A percentile compares a stretch with the other conserved stretches of the same genome.
phyloP scores from a whole-genome alignment of 805 yeast species.

The Cyberlindnera bimundalis region DNA sequence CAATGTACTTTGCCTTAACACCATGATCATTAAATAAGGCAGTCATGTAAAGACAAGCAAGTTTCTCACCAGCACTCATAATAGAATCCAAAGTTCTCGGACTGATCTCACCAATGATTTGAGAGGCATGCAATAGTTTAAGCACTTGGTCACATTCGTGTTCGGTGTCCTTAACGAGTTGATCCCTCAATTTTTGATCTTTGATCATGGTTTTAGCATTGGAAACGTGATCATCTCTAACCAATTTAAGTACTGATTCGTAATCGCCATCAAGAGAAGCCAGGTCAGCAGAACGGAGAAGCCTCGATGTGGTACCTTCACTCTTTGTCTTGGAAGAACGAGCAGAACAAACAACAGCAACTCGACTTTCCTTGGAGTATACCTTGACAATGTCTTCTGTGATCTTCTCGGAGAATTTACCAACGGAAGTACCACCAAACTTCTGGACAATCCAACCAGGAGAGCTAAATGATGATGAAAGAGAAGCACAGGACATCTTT shows the following conservation, averaged over 20 bases:
- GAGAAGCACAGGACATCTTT: conserved; percentile 19
- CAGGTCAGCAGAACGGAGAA: conserved; percentile 78
- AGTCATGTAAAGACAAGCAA: conserved; percentile 86
- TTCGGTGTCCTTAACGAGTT: conserved; percentile 57
- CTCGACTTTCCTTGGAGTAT: conserved; percentile 56
- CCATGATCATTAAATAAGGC: conserved; percentile 81
- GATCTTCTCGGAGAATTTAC: conserved; percentile 85
- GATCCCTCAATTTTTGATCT: conserved; percentile 40
- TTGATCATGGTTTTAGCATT: conserved; percentile 62
- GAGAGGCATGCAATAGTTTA: conserved; percentile 79
- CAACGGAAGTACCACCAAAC: conserved; percentile 97
- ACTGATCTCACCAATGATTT: conserved; percentile 87
- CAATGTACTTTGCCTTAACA: conserved; percentile 73
- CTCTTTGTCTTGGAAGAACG: conserved; percentile 86
- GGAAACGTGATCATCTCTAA: conserved; percentile 71
- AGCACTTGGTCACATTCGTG: conserved; percentile 65
- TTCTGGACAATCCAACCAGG: conserved; percentile 80
- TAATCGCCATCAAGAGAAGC: conserved; percentile 63
- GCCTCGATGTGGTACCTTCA: conserved; percentile 92
- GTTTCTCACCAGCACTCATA: conserved; percentile 91
- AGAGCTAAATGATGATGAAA: conserved; percentile 15
- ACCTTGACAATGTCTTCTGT: conserved; percentile 78
- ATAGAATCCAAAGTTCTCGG: conserved; percentile 84
- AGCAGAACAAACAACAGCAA: conserved; percentile 95
- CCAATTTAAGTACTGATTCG: conserved; percentile 54